These are phyloP conservation scores for Prunus fruticosa DNA, from an alignment of 306 rosid genomes.

Conservation along the genomic window DNA sequence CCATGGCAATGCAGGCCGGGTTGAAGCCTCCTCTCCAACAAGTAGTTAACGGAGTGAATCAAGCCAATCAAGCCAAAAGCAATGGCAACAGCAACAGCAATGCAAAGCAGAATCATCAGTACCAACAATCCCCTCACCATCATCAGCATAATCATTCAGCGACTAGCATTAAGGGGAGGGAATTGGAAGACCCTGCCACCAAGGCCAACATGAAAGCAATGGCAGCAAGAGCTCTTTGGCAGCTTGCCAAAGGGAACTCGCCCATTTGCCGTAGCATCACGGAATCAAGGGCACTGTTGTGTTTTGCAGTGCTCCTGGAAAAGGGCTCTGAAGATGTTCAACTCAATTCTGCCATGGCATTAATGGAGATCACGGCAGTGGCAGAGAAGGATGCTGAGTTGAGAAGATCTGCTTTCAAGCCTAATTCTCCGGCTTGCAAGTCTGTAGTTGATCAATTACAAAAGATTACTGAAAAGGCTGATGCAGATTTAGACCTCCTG, in stretches of 20 bases:
- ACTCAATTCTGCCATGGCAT: constrained; percentile 82
- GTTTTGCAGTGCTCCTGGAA: constrained; percentile 84
- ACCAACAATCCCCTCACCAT: constrained; percentile 40
- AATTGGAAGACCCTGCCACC: constrained; percentile 59
- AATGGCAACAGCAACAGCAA: constrained; percentile 28
- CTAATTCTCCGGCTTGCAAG: constrained; percentile 89
- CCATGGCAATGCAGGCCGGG: constrained; percentile 55
- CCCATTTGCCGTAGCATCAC: constrained; percentile 79
- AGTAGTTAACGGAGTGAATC: constrained; percentile 24
- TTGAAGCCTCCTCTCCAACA: constrained; percentile 20
- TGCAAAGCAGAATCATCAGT: constrained; percentile 37
- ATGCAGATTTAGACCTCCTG: constrained; percentile 60
- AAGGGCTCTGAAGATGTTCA: constrained; percentile 70
- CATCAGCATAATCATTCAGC: constrained; percentile 49
- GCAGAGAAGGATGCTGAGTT: constrained; percentile 86
- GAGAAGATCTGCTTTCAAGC: constrained; percentile 89
- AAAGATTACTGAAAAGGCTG: constrained; percentile 61
- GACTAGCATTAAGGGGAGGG: constrained; percentile 63
- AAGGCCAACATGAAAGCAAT: constrained; percentile 82
- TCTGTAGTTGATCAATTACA: constrained; percentile 84
- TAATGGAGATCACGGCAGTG: constrained; percentile 84
- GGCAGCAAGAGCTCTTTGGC: constrained; percentile 88
- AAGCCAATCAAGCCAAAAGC: constrained; percentile 14
- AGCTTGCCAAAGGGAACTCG: constrained; percentile 64
- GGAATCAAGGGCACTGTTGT: constrained; percentile 81